Conservation (phyloP, 495 filamentous ascomycete species). For the Evernia prunastri region DNA sequence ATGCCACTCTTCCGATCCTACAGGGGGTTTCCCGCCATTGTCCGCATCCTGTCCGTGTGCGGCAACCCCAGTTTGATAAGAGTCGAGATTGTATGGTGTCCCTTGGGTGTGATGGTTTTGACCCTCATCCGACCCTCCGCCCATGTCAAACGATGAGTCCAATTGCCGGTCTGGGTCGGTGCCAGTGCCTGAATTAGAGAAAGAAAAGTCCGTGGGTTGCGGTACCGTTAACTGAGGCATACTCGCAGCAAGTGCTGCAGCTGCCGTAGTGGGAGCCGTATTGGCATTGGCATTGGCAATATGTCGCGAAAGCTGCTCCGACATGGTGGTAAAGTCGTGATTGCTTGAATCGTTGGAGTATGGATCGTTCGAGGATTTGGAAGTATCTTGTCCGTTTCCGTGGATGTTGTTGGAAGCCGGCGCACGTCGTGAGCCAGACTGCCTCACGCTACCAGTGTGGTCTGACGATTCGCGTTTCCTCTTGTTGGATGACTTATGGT, state of each 20-base stretch:
- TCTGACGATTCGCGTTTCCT: slow-evolving; percentile 25
- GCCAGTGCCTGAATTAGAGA: slow-evolving; percentile 40
- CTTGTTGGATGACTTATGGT: slow-evolving; percentile 24
- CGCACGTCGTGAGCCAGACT: slow-evolving; percentile 13
- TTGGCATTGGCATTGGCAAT: slow-evolving; percentile 32
- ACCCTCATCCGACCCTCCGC: slow-evolving; percentile 28
- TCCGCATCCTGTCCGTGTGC: slow-evolving; percentile 44
- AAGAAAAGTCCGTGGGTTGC: slow-evolving; percentile 63
- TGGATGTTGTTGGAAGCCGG: slow-evolving; percentile 21
- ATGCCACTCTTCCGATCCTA: slow-evolving; percentile 97
- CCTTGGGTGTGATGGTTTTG: slow-evolving; percentile 31
- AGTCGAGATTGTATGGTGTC: slow-evolving; percentile 29
- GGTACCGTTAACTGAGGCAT: slow-evolving; percentile 65
- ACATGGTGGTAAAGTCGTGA: slow-evolving; percentile 16
- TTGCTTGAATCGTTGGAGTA: slow-evolving; percentile 15
- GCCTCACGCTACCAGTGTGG: slow-evolving; percentile 14
- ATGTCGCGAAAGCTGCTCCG: slow-evolving; percentile 23
- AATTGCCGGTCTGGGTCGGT: slow-evolving; percentile 34
- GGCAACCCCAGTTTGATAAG: slow-evolving; percentile 34
- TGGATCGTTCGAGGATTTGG: neutral
- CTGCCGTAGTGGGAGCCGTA: slow-evolving; percentile 53
- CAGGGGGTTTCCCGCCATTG: slow-evolving; percentile 62
- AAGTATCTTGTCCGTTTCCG: slow-evolving; percentile 15
- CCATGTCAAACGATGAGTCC: slow-evolving; percentile 36
- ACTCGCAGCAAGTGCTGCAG: slow-evolving; percentile 61